Evolutionary conservation across 1,284 basidiomycete species (phyloP).

Genomic region (Pseudomicrostroma phylloplanum): DNA sequence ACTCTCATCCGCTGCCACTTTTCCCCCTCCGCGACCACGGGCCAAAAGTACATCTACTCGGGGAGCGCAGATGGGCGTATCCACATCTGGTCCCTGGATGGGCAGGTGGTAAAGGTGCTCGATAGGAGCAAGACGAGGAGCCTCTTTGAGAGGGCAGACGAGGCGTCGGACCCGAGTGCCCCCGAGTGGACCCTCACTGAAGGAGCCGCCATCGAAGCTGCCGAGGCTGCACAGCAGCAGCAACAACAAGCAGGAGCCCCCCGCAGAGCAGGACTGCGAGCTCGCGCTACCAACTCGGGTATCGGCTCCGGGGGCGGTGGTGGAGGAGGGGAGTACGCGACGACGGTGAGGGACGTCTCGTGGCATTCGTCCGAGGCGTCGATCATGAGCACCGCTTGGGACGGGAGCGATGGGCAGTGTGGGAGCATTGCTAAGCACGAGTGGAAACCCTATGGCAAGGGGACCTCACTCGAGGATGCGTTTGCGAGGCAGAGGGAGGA

Average conservation of each 20-base stretch:
- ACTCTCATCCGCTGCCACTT: slow-evolving; percentile 96
- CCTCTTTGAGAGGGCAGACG: neutral
- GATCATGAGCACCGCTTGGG: slow-evolving; percentile 86
- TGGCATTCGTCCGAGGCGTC: slow-evolving; percentile 85
- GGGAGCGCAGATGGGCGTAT: slow-evolving; percentile 69
- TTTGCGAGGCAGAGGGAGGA: slow-evolving; percentile 5
- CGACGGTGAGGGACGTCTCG: slow-evolving; percentile 75
- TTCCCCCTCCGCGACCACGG: slow-evolving; percentile 82
- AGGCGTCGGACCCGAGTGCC: slow-evolving; percentile 30
- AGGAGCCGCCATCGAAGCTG: no score
- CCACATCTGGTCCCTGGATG: slow-evolving; percentile 91
- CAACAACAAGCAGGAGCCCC: no score
- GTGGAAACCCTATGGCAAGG: slow-evolving; percentile 80
- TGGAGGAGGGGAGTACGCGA: neutral
- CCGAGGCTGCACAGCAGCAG: neutral
- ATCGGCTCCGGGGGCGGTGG: neutral
- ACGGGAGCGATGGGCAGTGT: slow-evolving; percentile 52
- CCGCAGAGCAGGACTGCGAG: neutral
- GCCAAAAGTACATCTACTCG: slow-evolving; percentile 85
- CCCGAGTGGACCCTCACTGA: slow-evolving; percentile 15
- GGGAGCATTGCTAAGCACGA: slow-evolving; percentile 68
- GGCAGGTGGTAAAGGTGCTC: slow-evolving; percentile 71
- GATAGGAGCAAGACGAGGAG: slow-evolving; percentile 68
- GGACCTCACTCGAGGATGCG: neutral
- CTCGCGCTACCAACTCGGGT: neutral